These are phyloP conservation scores for Xerophyta viscosa DNA, from an alignment of 106 monocot species.

Conservation along the genomic window DNA sequence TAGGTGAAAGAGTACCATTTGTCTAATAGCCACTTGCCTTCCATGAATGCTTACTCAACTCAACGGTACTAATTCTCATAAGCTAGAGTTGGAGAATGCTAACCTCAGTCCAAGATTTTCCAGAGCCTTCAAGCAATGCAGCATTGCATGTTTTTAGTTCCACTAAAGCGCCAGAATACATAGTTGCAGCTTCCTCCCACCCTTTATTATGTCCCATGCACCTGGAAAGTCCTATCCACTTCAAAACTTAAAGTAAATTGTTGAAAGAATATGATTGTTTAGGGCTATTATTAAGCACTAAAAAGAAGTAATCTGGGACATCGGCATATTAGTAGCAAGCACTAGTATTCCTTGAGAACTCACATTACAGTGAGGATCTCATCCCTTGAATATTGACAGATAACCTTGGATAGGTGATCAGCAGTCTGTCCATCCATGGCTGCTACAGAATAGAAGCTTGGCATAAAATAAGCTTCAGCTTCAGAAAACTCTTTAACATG, in stretches of 20 bases:
- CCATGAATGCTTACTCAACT: too few species aligned
- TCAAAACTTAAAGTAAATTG: not conserved
- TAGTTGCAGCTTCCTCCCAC: slow-evolving; percentile 98
- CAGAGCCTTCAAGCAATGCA: slow-evolving; percentile 79
- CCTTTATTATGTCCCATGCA: slow-evolving; percentile 99
- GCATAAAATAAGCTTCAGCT: slow-evolving; percentile 76
- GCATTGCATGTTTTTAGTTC: slow-evolving; percentile 90
- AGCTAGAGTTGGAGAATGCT: not conserved
- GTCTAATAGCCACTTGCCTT: too few species aligned
- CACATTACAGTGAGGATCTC: slow-evolving; percentile 86
- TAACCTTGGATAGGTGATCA: slow-evolving; percentile 75
- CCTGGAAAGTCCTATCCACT: slow-evolving; percentile 35
- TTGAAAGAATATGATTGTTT: too few species aligned
- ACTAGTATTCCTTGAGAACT: slow-evolving; percentile 9
- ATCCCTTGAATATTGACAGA: slow-evolving; percentile 69
- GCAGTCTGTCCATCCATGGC: slow-evolving; percentile 99
- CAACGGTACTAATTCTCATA: too few species aligned
- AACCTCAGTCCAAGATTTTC: slow-evolving; percentile 92
- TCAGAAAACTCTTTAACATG: slow-evolving; percentile 41
- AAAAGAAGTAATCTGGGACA: not conserved
- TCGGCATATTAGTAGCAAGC: not conserved
- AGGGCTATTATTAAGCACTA: too few species aligned
- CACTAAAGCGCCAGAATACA: slow-evolving; percentile 70
- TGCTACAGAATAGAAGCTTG: slow-evolving; percentile 95
- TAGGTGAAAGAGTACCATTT: too few species aligned